A percentile compares a stretch with the other conserved stretches of the same genome.
Evolutionary conservation across 2,329 filamentous ascomycete species (phyloP).

Genomic region (Talaromyces sp.): DNA sequence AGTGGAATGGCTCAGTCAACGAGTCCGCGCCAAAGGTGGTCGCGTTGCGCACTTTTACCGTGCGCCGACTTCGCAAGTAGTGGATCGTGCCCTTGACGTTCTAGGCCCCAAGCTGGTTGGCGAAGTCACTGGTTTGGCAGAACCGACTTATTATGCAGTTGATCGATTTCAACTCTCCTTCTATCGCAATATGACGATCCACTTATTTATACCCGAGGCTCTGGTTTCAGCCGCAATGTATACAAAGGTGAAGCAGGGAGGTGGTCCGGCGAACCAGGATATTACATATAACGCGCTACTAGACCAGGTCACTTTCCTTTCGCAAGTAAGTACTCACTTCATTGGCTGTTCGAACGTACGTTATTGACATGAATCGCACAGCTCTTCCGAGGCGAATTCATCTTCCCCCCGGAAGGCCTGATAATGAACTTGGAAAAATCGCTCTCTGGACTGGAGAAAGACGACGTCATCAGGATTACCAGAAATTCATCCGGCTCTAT

Average conservation of each 20-base stretch:
- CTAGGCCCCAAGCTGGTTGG: conserved; percentile 86
- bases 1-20: conserved; percentile 82
- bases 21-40: conserved; percentile 80
- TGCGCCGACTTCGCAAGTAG: conserved; percentile 71
- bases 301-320: conserved; percentile 82
- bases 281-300: conserved; percentile 70
- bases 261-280: conserved; percentile 74
- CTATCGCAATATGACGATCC: conserved; percentile 99
- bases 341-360: neutral
- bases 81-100: conserved; percentile 86
- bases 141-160: conserved; percentile 91
- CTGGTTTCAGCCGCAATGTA: conserved; percentile 89
- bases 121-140: conserved; percentile 70
- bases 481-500: conserved; percentile 52
- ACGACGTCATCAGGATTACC: conserved; percentile 69
- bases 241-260: conserved; percentile 82
- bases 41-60: conserved; percentile 90
- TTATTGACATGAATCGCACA: conserved; percentile 33
- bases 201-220: conserved; percentile 91
- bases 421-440: conserved; percentile 76
- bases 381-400: conserved; percentile 93
- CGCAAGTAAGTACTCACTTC: conserved; percentile 46
- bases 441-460: conserved; percentile 69
- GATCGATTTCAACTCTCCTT: conserved; percentile 97
- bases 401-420: conserved; percentile 85